Evolutionary conservation across 2,329 filamentous ascomycete species (phyloP).

Genomic region (Nigrospora oryzae): DNA sequence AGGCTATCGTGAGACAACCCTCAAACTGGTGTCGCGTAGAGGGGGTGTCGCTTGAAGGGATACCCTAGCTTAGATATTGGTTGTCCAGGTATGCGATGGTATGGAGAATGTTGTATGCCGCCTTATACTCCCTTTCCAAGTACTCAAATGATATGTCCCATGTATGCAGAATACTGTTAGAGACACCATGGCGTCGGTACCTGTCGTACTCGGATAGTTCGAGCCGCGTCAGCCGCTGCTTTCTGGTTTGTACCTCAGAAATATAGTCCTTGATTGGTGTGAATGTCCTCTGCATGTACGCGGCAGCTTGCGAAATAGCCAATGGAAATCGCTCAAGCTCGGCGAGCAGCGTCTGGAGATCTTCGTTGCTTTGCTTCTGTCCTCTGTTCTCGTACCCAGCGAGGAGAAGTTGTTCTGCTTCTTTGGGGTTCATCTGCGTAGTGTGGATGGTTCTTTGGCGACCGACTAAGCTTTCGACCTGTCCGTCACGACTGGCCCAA

Average conservation of each 20-base stretch:
- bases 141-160: slow-evolving; percentile 23
- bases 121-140: slow-evolving; percentile 15
- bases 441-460: slow-evolving; percentile 12
- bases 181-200: slow-evolving; percentile 15
- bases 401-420: slow-evolving; percentile 10
- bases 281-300: slow-evolving; percentile 19
- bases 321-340: slow-evolving; percentile 20
- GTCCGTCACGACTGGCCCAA: slow-evolving; percentile 22
- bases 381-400: neutral
- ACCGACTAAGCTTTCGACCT: slow-evolving; percentile 14
- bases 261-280: slow-evolving; percentile 16
- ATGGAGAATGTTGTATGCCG: slow-evolving; percentile 18
- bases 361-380: neutral
- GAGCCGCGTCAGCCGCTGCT: slow-evolving; percentile 13
- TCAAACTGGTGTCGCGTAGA: too few species aligned
- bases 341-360: slow-evolving; percentile 7
- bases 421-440: slow-evolving; percentile 9
- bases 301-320: slow-evolving; percentile 20
- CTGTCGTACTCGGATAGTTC: slow-evolving; percentile 14
- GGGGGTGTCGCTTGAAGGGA: too few species aligned
- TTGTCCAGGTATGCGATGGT: slow-evolving; percentile 22
- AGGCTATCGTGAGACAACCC: too few species aligned
- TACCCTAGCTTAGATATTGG: too few species aligned
- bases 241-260: slow-evolving; percentile 10
- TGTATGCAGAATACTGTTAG: slow-evolving; percentile 24